phyloP scores from a whole-genome alignment of 768 basidiomycete species.

The Kwoniella sp. region DNA sequence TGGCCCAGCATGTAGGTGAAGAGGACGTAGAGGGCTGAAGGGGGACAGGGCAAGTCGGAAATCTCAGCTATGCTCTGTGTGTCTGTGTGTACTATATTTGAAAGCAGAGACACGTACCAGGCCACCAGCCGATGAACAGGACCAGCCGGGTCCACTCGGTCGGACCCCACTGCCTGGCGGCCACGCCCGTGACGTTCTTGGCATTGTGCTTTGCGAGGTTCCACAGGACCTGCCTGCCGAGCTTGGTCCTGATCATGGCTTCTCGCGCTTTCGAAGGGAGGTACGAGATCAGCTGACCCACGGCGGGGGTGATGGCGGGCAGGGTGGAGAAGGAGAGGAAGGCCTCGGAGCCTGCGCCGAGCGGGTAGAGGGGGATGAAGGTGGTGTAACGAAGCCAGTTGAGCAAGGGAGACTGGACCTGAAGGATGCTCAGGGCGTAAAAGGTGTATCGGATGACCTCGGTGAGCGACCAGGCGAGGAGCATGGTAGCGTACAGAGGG shows the following conservation, averaged over 20 bases:
- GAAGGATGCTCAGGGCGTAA: constrained; percentile 68
- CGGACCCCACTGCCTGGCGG: constrained; percentile 55
- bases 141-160: constrained; percentile 60
- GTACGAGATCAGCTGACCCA: constrained; percentile 18
- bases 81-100: not conserved
- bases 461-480: constrained; percentile 84
- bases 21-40: constrained; percentile 57
- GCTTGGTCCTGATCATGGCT: constrained; percentile 53
- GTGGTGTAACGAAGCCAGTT: constrained; percentile 70
- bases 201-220: constrained; percentile 21
- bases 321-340: constrained; percentile 74
- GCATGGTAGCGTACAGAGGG: constrained; percentile 84
- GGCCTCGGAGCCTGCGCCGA: constrained; percentile 88
- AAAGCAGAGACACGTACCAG: no score
- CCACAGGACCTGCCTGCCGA: constrained; percentile 49
- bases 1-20: constrained; percentile 62
- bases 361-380: constrained; percentile 88
- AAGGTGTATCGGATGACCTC: constrained; percentile 88
- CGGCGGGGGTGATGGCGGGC: constrained; percentile 51
- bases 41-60: not conserved
- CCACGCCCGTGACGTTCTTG: not conserved
- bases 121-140: constrained; percentile 81
- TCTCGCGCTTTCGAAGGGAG: constrained; percentile 19
- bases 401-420: constrained; percentile 53
- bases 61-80: not conserved